Percentiles rank a stretch among this genome's conserved stretches.
phyloP scores from a whole-genome alignment of 2,329 filamentous ascomycete species.

The Ceratocystiopsis brevicomis region DNA sequence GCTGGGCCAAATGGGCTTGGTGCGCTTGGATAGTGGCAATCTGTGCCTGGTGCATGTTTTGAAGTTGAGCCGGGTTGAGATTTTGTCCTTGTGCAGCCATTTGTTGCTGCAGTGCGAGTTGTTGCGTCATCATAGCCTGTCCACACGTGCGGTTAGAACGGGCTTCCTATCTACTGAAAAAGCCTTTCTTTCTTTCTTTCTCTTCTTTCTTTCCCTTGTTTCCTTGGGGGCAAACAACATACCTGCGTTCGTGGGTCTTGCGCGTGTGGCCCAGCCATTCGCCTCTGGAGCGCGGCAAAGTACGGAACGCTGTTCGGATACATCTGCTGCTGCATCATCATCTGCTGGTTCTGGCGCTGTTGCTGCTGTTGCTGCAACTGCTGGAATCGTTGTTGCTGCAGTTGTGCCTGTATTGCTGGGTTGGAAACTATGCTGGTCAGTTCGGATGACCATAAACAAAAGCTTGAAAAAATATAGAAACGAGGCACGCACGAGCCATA shows the following conservation, averaged over 20 bases:
- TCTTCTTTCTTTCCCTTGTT: too few relatives aligned
- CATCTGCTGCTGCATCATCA: conserved; percentile 35
- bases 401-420: conserved; percentile 19
- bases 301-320: conserved; percentile 23
- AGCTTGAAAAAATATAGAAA: neutral
- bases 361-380: conserved; percentile 37
- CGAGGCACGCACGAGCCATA: conserved; percentile 15
- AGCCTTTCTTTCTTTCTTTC: too few relatives aligned
- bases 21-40: conserved; percentile 1
- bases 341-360: conserved; percentile 31
- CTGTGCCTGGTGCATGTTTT: conserved; percentile 2
- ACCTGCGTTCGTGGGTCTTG: too few relatives aligned
- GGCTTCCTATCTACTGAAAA: too few relatives aligned
- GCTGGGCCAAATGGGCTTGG: conserved; percentile 17
- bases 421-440: conserved; percentile 7
- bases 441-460: neutral
- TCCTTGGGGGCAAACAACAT: too few relatives aligned
- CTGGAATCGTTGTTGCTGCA: conserved; percentile 38
- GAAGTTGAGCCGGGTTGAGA: conserved; percentile 15
- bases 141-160: too few relatives aligned
- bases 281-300: too few relatives aligned
- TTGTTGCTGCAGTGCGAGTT: conserved; percentile 28
- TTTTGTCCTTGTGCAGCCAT: conserved; percentile 17
- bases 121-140: conserved; percentile 26
- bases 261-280: too few relatives aligned